Conservation (phyloP, 108 stramenopile genomes). For the Tribonema minus region DNA sequence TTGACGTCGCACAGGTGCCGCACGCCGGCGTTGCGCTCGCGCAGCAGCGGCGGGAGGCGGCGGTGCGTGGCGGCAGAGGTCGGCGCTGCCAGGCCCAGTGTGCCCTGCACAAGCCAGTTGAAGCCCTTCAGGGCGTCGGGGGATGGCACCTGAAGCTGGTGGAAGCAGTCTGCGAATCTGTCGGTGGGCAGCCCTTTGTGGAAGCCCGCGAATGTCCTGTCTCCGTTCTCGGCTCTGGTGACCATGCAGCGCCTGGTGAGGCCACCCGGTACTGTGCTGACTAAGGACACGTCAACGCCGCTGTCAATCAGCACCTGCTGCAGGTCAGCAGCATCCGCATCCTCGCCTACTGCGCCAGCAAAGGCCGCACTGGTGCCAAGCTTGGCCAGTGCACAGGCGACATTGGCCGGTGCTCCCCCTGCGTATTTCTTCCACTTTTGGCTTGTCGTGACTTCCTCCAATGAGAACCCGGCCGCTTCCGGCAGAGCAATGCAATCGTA, state of each 20-base stretch:
- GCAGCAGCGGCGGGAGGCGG: not conserved
- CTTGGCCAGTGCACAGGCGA: slow-evolving; percentile 43
- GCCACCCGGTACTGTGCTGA: not conserved
- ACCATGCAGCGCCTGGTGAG: not conserved
- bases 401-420: slow-evolving; percentile 47
- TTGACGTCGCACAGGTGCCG: slow-evolving; percentile 32
- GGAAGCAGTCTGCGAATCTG: slow-evolving; percentile 38
- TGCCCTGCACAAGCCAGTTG: slow-evolving; percentile 43
- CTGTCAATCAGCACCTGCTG: not conserved
- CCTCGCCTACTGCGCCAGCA: slow-evolving; percentile 28
- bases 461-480: slow-evolving; percentile 17
- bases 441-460: not conserved
- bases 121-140: not conserved
- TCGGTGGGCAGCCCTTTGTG: not conserved
- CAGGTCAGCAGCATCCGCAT: not conserved
- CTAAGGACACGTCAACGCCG: not conserved
- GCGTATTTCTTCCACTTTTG: slow-evolving; percentile 19
- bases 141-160: not conserved
- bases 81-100: slow-evolving; percentile 29
- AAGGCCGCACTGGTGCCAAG: slow-evolving; percentile 23
- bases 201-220: slow-evolving; percentile 40
- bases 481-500: slow-evolving; percentile 43
- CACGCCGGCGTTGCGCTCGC: not conserved
- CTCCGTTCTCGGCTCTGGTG: slow-evolving; percentile 20
- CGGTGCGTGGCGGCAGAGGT: not conserved